Percentiles rank a stretch among this genome's conserved stretches.
Conservation (phyloP, 106 monocot genomes). For the Apostasia shenzhenica region DNA sequence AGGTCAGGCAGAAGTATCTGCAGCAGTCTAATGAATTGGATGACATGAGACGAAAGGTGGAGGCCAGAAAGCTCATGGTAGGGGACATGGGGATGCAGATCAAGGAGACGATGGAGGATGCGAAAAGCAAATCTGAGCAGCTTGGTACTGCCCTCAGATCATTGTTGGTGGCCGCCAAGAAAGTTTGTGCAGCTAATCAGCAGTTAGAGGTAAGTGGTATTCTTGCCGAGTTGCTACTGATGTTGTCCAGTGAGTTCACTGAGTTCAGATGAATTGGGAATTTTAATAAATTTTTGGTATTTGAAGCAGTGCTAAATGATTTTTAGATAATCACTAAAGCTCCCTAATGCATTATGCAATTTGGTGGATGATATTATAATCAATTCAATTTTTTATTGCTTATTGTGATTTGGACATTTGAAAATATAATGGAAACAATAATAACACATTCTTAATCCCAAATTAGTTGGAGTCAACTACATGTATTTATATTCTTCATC, state of each 20-base stretch:
- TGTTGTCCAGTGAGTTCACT: background rate
- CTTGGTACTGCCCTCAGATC: slow-evolving; percentile 41
- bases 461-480: too few species aligned
- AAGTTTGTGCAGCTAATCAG: slow-evolving; percentile 42
- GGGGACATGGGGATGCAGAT: slow-evolving; percentile 34
- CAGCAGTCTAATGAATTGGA: slow-evolving; percentile 63
- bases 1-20: slow-evolving; percentile 58
- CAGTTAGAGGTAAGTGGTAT: slow-evolving; percentile 59
- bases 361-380: too few species aligned
- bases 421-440: too few species aligned
- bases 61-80: slow-evolving; percentile 40
- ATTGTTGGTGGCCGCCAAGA: slow-evolving; percentile 59
- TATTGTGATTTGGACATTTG: too few species aligned
- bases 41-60: slow-evolving; percentile 56
- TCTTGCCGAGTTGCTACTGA: background rate
- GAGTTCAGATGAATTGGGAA: background rate
- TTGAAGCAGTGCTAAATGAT: too few species aligned
- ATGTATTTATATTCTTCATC: too few species aligned
- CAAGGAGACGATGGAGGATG: slow-evolving; percentile 44
- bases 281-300: background rate
- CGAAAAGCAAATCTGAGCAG: slow-evolving; percentile 43
- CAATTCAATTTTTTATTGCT: too few species aligned
- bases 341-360: too few species aligned
- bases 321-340: too few species aligned
- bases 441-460: too few species aligned